Base-by-base conservation (phyloP, 176 grass and related monocot genomes). In the Saccharum spontaneum region DNA sequence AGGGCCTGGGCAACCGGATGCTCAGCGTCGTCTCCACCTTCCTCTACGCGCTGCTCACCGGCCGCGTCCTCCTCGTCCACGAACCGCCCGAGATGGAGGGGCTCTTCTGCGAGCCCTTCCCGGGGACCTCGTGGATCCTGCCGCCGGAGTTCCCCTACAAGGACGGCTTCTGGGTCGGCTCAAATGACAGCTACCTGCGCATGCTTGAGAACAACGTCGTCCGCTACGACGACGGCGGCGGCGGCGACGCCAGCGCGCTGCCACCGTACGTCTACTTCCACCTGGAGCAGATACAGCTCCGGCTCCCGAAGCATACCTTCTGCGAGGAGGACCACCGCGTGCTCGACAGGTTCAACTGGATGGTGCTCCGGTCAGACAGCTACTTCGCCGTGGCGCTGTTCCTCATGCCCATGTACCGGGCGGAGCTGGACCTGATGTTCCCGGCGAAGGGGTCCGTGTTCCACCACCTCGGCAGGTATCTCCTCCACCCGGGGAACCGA, bases 391-490 rank as follows among this genome's bases (percentile, higher is more conserved):
- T 90, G 14, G 82, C 64, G 8, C 86, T 98, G 8, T 98, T 95
- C 87, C 81, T 95, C 0, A 38, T 93, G 43, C 89, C 83, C 2
- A 23, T 37, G 76, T 95, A 91, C 84, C 80, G 90, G 36, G 61
- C 75, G 8, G 91, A 95, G 57, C 87, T 98, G 20, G 59, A 43
- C 7, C 54, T 69, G 8, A 78, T 98, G 87, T 98, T 98, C 78
- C 93, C 95, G 34, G 83, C 77, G 34, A 93, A 91, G 77, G 87
- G 28, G 2, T 76, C 91, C 0, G 90, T 95, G 54, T 98, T 95
- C 89, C 90, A 98, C 81, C 95, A 90, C 68, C 86, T 98, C 66
- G 83, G 89, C 8, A 44, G 95, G 61, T 98, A 95, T 31, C 91
- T 98, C 10, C 69, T 98, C 76, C 93, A 90, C 79, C 93, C 93